These are phyloP conservation scores for Pharus latifolius DNA, from an alignment of 176 grass and related monocot species.

Conservation along the genomic window DNA sequence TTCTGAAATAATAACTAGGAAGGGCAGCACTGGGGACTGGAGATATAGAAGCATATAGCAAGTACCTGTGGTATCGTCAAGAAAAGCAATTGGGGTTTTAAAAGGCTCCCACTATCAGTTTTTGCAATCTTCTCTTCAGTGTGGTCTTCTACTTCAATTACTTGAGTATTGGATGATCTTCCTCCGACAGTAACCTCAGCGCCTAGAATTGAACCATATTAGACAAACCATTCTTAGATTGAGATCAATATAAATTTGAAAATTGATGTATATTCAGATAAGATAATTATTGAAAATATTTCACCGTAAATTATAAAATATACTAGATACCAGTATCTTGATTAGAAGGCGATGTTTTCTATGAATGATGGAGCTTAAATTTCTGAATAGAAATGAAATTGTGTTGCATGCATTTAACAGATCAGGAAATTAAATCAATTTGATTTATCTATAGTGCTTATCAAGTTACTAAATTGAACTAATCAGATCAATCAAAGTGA, in stretches of 20 bases:
- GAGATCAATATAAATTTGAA: conserved; percentile 31
- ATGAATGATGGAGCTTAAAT: background rate
- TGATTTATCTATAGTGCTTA: background rate
- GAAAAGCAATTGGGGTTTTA: conserved; percentile 68
- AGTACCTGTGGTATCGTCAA: conserved; percentile 74
- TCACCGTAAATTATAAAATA: background rate
- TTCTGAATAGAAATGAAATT: background rate
- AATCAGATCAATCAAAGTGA: background rate
- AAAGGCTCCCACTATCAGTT: conserved; percentile 35
- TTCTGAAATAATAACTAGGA: conserved; percentile 6
- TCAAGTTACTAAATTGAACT: background rate
- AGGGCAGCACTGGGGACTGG: background rate
- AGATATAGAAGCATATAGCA: background rate
- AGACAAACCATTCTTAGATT: conserved; percentile 90
- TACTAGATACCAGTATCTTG: background rate
- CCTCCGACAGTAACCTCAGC: conserved; percentile 70
- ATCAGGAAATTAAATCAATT: background rate
- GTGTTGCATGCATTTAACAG: background rate
- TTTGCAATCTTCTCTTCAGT: conserved; percentile 18
- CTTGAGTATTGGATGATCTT: conserved; percentile 54
- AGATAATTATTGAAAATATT: background rate
- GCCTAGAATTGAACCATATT: conserved; percentile 99
- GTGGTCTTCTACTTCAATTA: conserved; percentile 60
- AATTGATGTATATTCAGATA: background rate
- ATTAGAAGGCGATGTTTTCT: background rate